These are phyloP conservation scores for Coemansia sp. DNA, from an alignment of 192 early-diverging fungal species.

Conservation along the genomic window DNA sequence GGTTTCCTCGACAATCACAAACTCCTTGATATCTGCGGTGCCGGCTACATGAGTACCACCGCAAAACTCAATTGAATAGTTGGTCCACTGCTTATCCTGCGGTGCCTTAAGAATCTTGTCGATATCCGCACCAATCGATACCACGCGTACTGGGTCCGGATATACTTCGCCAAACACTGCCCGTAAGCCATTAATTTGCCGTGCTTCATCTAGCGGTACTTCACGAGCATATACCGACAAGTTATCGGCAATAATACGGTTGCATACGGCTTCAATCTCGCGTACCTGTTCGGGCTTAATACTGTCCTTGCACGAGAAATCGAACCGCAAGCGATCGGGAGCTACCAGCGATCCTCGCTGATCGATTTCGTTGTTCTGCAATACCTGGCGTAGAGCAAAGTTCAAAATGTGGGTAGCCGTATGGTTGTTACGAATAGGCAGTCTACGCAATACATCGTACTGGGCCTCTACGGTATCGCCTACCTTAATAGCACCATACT, in stretches of 20 bases:
- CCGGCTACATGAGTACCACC: conserved; percentile 93
- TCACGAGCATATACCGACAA: conserved; percentile 77
- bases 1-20: conserved; percentile 83
- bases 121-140: conserved; percentile 86
- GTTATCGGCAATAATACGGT: conserved; percentile 73
- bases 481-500: conserved; percentile 75
- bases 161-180: conserved; percentile 98
- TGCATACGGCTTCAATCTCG: conserved; percentile 74
- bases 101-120: conserved; percentile 82
- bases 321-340: conserved; percentile 95
- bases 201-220: conserved; percentile 76
- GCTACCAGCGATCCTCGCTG: conserved; percentile 96
- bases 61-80: conserved; percentile 92
- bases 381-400: conserved; percentile 83
- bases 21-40: conserved; percentile 85
- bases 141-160: conserved; percentile 96
- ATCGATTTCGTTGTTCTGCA: conserved; percentile 71
- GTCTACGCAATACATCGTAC: conserved; percentile 87
- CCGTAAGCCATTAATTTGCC: conserved; percentile 85
- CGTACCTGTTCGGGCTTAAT: conserved; percentile 66
- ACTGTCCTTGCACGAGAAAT: conserved; percentile 79
- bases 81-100: conserved; percentile 74
- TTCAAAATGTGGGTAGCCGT: conserved; percentile 95
- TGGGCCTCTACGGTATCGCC: conserved; percentile 70
- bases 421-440: conserved; percentile 93